A percentile compares a stretch with the other conserved stretches of the same genome.
Evolutionary conservation across 768 basidiomycete species (phyloP).

Genomic region (Leucogyrophana mollusca): DNA sequence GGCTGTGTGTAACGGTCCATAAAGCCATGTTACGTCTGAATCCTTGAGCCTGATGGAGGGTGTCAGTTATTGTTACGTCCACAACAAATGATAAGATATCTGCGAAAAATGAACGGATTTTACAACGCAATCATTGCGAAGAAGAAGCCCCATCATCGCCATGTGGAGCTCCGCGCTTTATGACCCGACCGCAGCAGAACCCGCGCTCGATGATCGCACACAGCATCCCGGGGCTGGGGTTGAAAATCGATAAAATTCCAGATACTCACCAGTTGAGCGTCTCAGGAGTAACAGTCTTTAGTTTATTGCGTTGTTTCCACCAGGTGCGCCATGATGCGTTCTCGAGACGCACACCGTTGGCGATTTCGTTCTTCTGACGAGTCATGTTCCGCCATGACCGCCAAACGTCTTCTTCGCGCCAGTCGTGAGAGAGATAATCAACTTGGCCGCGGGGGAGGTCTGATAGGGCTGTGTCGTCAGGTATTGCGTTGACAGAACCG

Average conservation of each 20-base stretch:
- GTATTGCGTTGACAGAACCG: conserved; percentile 57
- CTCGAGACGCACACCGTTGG: conserved; percentile 92
- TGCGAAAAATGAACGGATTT: neutral
- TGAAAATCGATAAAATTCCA: neutral
- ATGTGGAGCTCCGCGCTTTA: neutral
- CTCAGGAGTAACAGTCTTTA: conserved; percentile 94
- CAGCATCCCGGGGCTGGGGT: neutral
- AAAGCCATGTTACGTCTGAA: conserved; percentile 98
- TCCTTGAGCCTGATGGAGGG: conserved; percentile 83
- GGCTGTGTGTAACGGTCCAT: conserved; percentile 95
- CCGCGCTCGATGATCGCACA: conserved; percentile 7
- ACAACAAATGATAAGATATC: neutral
- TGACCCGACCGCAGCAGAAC: neutral
- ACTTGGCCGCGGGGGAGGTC: conserved; percentile 90
- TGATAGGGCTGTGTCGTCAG: conserved; percentile 80
- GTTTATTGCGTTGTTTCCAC: conserved; percentile 98
- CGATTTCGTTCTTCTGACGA: conserved; percentile 95
- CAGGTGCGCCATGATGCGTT: conserved; percentile 99
- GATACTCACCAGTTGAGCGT: conserved; percentile 93
- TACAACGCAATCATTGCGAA: neutral
- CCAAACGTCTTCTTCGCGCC: conserved; percentile 98
- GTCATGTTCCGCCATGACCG: conserved; percentile 99
- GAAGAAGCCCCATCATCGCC: conserved; percentile 1
- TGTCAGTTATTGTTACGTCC: conserved; percentile 11
- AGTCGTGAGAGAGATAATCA: conserved; percentile 97